Conservation (phyloP, 2,329 filamentous ascomycete species). For the Helotiales sp. region DNA sequence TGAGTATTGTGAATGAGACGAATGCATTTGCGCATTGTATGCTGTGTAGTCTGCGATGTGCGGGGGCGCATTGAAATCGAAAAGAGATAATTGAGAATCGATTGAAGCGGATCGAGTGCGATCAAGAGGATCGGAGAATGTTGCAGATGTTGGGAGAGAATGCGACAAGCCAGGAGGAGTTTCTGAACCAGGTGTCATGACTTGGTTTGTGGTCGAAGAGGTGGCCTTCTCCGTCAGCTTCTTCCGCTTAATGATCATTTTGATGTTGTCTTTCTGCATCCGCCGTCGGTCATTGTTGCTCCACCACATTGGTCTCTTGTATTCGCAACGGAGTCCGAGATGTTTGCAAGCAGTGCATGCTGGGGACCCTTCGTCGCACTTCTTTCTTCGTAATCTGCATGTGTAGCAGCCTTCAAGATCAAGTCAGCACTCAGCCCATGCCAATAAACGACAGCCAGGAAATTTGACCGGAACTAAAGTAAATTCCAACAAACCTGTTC, state of each 20-base stretch:
- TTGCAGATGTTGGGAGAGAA: constrained; percentile 80
- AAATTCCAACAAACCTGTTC: constrained; percentile 75
- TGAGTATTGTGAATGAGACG: constrained; percentile 52
- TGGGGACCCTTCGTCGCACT: constrained; percentile 69
- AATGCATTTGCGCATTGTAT: constrained; percentile 67
- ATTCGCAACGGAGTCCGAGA: constrained; percentile 88
- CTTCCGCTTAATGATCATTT: constrained; percentile 95
- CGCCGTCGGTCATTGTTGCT: constrained; percentile 86
- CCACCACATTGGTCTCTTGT: constrained; percentile 98
- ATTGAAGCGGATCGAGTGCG: constrained; percentile 78
- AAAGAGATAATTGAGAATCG: constrained; percentile 77
- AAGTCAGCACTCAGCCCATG: constrained; percentile 63
- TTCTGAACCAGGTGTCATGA: constrained; percentile 54
- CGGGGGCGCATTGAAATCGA: constrained; percentile 72
- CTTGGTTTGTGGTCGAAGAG: constrained; percentile 54
- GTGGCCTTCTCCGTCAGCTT: constrained; percentile 87
- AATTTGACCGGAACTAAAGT: constrained; percentile 34
- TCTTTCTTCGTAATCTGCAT: constrained; percentile 69
- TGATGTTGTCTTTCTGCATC: constrained; percentile 92
- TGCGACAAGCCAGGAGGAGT: constrained; percentile 81
- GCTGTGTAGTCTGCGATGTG: constrained; percentile 60
- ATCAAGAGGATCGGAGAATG: constrained; percentile 75
- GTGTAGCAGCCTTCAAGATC: constrained; percentile 64
- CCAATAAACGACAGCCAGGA: constrained; percentile 44
- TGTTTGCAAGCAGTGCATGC: constrained; percentile 67